Evolutionary conservation across 768 basidiomycete species (phyloP).

Genomic region (Naganishia vishniacii): DNA sequence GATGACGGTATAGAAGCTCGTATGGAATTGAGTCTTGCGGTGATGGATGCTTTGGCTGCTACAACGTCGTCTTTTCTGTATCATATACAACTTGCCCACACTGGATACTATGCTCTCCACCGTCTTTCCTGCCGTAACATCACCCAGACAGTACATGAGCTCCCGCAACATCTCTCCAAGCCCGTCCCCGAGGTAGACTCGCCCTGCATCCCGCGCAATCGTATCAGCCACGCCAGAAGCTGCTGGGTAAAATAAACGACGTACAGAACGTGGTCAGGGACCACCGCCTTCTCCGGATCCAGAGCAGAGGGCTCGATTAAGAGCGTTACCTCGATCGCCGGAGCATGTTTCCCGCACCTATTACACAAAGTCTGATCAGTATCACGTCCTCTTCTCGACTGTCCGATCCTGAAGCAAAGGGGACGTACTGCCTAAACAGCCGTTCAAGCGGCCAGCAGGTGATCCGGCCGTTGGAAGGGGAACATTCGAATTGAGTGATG

Average conservation of each 20-base stretch:
- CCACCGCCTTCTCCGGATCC: neutral
- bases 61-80: too few relatives aligned
- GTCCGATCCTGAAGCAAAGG: too few relatives aligned
- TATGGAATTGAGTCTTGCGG: too few relatives aligned
- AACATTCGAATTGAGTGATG: constrained; percentile 45
- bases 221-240: too few relatives aligned
- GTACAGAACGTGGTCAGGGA: constrained; percentile 12
- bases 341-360: constrained; percentile 25
- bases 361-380: neutral
- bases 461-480: constrained; percentile 33
- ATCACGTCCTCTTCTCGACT: too few relatives aligned
- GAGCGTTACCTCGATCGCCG: constrained; percentile 23
- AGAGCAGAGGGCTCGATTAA: constrained; percentile 3
- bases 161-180: constrained; percentile 7
- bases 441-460: constrained; percentile 46
- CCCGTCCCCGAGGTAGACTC: constrained; percentile 3
- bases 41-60: too few relatives aligned
- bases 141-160: neutral
- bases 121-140: neutral
- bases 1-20: too few relatives aligned
- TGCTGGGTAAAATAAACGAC: neutral
- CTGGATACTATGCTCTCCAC: too few relatives aligned
- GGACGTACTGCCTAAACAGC: constrained; percentile 44
- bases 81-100: too few relatives aligned
- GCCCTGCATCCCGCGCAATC: too few relatives aligned